Evolutionary conservation across 1,284 basidiomycete genomes (phyloP).

Genomic region (Marasmius fiardii): DNA sequence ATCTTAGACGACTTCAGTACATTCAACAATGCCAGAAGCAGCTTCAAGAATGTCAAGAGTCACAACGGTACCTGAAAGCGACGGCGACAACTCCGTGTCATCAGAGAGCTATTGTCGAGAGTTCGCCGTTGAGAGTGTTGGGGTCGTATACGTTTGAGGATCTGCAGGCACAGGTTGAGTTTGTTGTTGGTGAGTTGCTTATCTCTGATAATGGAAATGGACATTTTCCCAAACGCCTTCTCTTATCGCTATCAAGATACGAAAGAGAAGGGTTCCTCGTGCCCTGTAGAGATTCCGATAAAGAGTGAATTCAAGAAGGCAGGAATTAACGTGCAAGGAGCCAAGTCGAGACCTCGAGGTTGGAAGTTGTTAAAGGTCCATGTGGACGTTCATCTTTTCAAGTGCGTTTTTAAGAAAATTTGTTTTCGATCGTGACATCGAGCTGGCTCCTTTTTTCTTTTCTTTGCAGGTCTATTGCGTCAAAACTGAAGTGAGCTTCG

Average conservation of each 20-base stretch:
- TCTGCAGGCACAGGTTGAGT: not conserved
- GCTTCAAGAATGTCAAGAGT: too few relatives aligned
- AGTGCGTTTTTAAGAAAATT: not conserved
- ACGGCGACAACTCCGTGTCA: too few relatives aligned
- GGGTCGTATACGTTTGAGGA: not conserved
- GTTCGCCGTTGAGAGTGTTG: not conserved
- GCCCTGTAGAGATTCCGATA: not conserved
- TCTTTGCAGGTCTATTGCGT: slow-evolving; percentile 3
- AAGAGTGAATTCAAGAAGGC: not conserved
- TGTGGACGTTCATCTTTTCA: slow-evolving; percentile 7
- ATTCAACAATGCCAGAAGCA: too few relatives aligned
- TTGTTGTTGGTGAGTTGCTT: not conserved
- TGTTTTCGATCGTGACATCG: not conserved
- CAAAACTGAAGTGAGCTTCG: slow-evolving; percentile 1
- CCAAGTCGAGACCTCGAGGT: not conserved
- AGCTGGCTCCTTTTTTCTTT: not conserved
- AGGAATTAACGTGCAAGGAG: not conserved
- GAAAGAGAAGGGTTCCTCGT: not conserved
- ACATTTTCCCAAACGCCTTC: too few relatives aligned
- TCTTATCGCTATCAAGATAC: too few relatives aligned
- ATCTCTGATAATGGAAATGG: not conserved
- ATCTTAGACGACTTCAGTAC: slow-evolving; percentile 6
- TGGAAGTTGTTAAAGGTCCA: slow-evolving; percentile 1
- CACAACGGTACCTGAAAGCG: too few relatives aligned
- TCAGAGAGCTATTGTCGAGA: too few relatives aligned